Conservation (phyloP, 2,329 filamentous ascomycete genomes). For the Thelonectria rubi region DNA sequence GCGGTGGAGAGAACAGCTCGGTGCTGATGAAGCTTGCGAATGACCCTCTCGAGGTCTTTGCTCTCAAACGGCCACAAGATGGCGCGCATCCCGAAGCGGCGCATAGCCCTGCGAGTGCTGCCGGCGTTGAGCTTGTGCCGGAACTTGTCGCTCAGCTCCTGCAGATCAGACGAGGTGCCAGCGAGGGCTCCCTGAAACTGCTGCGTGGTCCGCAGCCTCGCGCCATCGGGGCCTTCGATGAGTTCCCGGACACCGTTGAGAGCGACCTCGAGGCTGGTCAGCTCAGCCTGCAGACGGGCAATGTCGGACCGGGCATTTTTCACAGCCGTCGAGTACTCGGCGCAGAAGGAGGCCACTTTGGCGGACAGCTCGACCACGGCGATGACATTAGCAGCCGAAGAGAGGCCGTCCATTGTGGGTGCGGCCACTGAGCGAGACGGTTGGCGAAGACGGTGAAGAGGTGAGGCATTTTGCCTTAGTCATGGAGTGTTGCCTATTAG, state of each 20-base stretch:
- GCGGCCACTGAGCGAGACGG: no score
- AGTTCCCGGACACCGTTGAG: neutral
- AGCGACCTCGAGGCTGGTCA: neutral
- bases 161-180: neutral
- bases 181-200: neutral
- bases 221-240: neutral
- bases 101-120: slow-evolving; percentile 8
- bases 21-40: neutral
- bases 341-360: neutral
- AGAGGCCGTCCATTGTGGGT: neutral
- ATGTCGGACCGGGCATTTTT: slow-evolving; percentile 17
- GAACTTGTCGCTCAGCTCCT: neutral
- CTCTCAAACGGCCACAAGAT: slow-evolving; percentile 27
- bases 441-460: no score
- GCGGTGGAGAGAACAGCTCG: neutral
- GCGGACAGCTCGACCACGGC: neutral
- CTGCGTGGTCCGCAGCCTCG: neutral
- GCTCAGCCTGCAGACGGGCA: neutral
- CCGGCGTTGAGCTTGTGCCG: slow-evolving; percentile 4
- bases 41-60: slow-evolving; percentile 12
- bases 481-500: no score
- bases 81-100: slow-evolving; percentile 18
- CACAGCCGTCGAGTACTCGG: slow-evolving; percentile 17
- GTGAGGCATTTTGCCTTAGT: no score
- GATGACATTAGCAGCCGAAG: neutral